Base-by-base conservation (phyloP, 257 asterid genomes). In the Rehmannia glutinosa region DNA sequence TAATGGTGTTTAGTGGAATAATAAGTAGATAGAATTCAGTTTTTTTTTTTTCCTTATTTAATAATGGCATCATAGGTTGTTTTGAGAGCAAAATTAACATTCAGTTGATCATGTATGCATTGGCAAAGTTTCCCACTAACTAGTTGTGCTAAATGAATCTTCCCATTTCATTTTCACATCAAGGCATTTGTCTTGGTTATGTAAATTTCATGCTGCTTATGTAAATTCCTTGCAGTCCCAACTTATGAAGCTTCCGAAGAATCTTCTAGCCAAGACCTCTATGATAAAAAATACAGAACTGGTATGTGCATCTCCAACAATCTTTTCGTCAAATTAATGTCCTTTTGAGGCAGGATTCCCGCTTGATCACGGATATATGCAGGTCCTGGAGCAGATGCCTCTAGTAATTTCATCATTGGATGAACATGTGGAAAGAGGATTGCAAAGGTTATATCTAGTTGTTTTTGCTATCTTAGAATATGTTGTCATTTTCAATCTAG, bases 381-480 rank as follows among this genome's bases (percentile, higher is more conserved):
- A 86, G 89, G 80, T 72, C 35, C 65, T 88, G 66, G 77, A 82
- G 66, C 91, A 79, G 81, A 60, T 88, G 88, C 94, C 96, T 69
- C 83, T 3, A 54, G 80, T 86, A 38, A 80, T 88, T 60, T 88
- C 96, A 23, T 72, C 86, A 5, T 25, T 88, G 75, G 96, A 88
- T 81, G 96, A 82, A 47, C 86, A 84, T 43, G 78, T 88, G 79
- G 91, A 88, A 39, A 72, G 67, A 56, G 89, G 87, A 20, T 69
- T 86, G 50, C 81, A 74, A 51, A 80, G 93, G 96, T 88, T 36
- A 13, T 53, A 39, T 72, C 39, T 39, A 45, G 15, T 47, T 21
- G 15, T 19, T 57, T 52, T n/a, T n/a, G n/a, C n/a, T n/a, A n/a
- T n/a, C n/a, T n/a, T n/a, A n/a, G n/a, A 1, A 17, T 19, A 15